phyloP scores from a whole-genome alignment of 345 rosid genomes.

The Passiflora organensis region DNA sequence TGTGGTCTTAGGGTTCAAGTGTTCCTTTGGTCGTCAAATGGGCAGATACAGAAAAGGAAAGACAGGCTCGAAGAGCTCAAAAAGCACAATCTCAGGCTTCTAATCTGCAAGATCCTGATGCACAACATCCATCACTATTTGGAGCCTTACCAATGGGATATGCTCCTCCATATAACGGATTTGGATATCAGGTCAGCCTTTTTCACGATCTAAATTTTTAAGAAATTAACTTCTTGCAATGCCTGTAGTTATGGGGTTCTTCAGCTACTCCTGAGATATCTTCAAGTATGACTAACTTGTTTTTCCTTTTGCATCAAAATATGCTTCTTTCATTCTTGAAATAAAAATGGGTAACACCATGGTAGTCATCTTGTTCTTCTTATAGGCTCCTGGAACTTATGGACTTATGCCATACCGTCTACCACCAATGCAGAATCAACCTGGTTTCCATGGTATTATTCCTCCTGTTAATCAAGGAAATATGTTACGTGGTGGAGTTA shows the following conservation, averaged over 20 bases:
- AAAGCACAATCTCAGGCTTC: slow-evolving; percentile 75
- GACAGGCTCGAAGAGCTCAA: slow-evolving; percentile 91
- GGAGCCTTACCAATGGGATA: slow-evolving; percentile 93
- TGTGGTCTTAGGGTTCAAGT: slow-evolving; percentile 72
- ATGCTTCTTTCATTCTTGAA: slow-evolving; percentile 2
- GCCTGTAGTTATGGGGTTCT: slow-evolving; percentile 1
- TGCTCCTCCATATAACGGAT: slow-evolving; percentile 76
- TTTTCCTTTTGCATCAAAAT: no score
- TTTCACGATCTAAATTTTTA: slow-evolving; percentile 1
- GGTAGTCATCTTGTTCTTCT: slow-evolving; percentile 17
- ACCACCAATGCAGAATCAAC: slow-evolving; percentile 92
- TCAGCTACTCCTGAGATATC: neutral
- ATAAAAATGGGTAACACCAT: slow-evolving; percentile 11
- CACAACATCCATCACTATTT: slow-evolving; percentile 77
- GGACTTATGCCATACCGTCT: slow-evolving; percentile 83
- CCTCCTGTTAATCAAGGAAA: slow-evolving; percentile 71
- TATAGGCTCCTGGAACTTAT: slow-evolving; percentile 84
- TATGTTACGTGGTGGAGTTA: slow-evolving; percentile 49
- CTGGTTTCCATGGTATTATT: slow-evolving; percentile 58
- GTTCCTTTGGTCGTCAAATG: slow-evolving; percentile 99
- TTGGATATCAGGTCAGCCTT: slow-evolving; percentile 79
- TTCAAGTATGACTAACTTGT: neutral
- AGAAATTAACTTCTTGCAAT: slow-evolving; percentile 1
- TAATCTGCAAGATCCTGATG: slow-evolving; percentile 50
- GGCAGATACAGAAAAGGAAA: slow-evolving; percentile 99